These are phyloP conservation scores for Aureobasidium sp. DNA, from an alignment of 2,329 filamentous ascomycete genomes.

Conservation along the genomic window DNA sequence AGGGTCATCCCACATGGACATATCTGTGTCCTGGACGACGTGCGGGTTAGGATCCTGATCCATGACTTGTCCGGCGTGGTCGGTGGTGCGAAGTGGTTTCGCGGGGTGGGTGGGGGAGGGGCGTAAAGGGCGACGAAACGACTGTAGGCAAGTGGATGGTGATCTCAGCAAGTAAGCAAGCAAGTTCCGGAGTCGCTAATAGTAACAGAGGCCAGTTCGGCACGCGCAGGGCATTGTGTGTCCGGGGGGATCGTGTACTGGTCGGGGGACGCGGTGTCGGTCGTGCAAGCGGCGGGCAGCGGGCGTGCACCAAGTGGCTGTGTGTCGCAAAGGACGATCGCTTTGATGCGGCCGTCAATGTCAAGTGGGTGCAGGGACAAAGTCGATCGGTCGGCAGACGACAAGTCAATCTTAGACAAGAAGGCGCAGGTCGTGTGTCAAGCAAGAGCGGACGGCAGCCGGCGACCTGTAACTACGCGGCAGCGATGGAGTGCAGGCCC, in stretches of 20 bases:
- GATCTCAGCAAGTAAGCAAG: not conserved
- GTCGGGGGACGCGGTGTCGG: not conserved
- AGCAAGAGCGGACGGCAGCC: not conserved
- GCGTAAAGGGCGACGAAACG: slow-evolving; percentile 1
- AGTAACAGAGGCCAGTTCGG: not conserved
- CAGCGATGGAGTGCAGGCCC: not conserved
- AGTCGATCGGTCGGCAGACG: not conserved
- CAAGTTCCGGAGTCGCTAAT: not conserved
- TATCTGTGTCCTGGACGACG: slow-evolving; percentile 16
- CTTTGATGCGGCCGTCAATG: not conserved
- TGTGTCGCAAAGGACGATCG: not conserved
- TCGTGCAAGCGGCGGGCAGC: not conserved
- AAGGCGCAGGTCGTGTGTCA: not conserved
- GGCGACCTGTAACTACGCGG: not conserved
- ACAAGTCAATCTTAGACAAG: not conserved
- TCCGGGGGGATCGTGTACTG: not conserved
- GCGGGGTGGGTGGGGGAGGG: slow-evolving; percentile 8
- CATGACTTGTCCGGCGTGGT: slow-evolving; percentile 1
- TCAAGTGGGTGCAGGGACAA: not conserved
- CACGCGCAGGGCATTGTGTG: slow-evolving; percentile 1
- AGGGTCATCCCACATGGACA: slow-evolving; percentile 22
- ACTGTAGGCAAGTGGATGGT: not conserved
- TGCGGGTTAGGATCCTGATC: slow-evolving; percentile 13
- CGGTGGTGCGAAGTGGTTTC: slow-evolving; percentile 1
- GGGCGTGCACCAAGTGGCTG: not conserved